These are phyloP conservation scores for Henckelia pumila DNA, from an alignment of 257 asterid species.

Conservation along the genomic window DNA sequence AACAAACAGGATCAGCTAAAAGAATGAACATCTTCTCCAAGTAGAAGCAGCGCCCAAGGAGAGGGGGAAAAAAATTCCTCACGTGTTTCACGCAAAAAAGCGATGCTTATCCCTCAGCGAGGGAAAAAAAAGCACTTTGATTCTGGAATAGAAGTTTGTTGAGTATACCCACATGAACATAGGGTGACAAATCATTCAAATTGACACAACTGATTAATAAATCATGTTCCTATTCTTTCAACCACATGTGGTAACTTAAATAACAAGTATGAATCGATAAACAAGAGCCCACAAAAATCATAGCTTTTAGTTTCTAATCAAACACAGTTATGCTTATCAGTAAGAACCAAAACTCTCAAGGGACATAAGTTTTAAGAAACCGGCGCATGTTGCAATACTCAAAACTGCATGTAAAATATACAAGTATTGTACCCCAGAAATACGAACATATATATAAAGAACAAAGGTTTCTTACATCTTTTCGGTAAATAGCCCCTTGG, in stretches of 20 bases:
- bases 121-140: not conserved
- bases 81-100: not conserved
- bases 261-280: not conserved
- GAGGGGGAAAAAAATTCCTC: not conserved
- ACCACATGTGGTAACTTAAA: not conserved
- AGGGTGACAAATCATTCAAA: not conserved
- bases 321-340: not conserved
- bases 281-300: not conserved
- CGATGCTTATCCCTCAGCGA: not conserved
- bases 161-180: not conserved
- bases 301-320: not conserved
- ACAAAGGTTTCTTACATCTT: constrained; percentile 62
- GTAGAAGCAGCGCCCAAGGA: not conserved
- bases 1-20: not conserved
- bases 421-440: not conserved
- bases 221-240: not conserved
- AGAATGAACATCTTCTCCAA: no score
- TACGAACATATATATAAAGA: not conserved
- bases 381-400: no score
- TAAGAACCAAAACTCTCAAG: constrained; percentile 7
- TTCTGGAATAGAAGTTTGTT: not conserved
- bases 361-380: not conserved
- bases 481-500: constrained; percentile 92
- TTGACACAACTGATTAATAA: not conserved
- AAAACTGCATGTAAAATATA: not conserved